Evolutionary conservation across 306 rosid genomes (phyloP).

Genomic region (Sechiopsis laciniata): DNA sequence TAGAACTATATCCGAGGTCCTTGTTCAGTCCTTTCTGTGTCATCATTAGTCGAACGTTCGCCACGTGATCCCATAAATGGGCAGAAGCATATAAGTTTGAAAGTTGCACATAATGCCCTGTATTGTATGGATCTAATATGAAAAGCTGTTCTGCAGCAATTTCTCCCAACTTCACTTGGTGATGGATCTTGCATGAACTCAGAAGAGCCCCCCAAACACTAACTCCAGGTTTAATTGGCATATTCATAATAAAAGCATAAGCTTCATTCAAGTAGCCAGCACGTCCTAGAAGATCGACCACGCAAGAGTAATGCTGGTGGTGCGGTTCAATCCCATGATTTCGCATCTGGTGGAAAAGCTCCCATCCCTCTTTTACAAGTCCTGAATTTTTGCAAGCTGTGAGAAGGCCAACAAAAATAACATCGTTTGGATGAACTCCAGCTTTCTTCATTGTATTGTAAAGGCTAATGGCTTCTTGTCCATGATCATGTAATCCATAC

Average conservation of each 20-base stretch:
- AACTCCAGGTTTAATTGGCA: constrained; percentile 25
- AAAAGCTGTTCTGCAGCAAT: constrained; percentile 20
- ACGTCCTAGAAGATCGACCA: constrained; percentile 27
- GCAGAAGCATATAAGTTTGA: constrained; percentile 25
- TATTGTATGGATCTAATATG: constrained; percentile 22
- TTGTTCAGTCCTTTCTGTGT: constrained; percentile 21
- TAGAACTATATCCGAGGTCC: constrained; percentile 25
- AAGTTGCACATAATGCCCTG: constrained; percentile 24
- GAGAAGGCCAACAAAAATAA: constrained; percentile 21
- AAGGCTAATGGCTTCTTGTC: constrained; percentile 20
- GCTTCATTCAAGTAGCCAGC: constrained; percentile 24
- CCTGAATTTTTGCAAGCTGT: constrained; percentile 25
- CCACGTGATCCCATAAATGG: constrained; percentile 20
- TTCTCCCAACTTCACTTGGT: constrained; percentile 21
- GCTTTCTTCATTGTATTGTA: constrained; percentile 21
- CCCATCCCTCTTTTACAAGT: constrained; percentile 26
- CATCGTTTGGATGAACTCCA: constrained; percentile 1
- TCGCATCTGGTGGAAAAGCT: constrained; percentile 22
- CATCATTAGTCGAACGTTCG: constrained; percentile 20
- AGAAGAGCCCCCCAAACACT: constrained; percentile 27
- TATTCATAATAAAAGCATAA: constrained; percentile 19
- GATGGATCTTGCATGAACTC: constrained; percentile 23
- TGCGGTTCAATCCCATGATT: constrained; percentile 11
- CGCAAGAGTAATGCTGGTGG: constrained; percentile 24
- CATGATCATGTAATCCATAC: constrained; percentile 24